Percentiles rank a stretch among this genome's conserved stretches.
Evolutionary conservation across 1,139 yeast genomes (phyloP).

Genomic region (Saccharomycopsis hybrid): DNA sequence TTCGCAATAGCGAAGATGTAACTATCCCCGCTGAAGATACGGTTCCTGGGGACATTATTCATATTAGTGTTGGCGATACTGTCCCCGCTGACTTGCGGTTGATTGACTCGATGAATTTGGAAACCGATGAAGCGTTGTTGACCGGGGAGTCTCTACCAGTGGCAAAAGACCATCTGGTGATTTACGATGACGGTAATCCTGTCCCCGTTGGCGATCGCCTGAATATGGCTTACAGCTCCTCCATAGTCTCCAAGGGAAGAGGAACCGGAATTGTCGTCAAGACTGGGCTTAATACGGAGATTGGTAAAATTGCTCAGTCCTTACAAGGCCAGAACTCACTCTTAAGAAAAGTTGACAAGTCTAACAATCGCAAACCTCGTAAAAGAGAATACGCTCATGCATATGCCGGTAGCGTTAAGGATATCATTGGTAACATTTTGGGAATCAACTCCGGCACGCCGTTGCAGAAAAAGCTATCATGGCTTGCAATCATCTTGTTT

Average conservation of each 20-base stretch:
- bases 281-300: slow-evolving; percentile 69
- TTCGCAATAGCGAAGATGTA: slow-evolving; percentile 54
- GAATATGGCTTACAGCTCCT: slow-evolving; percentile 68
- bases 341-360: slow-evolving; percentile 31
- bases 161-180: slow-evolving; percentile 42
- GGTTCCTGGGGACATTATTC: slow-evolving; percentile 75
- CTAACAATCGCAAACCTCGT: slow-evolving; percentile 32
- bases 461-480: slow-evolving; percentile 46
- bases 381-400: slow-evolving; percentile 47
- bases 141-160: slow-evolving; percentile 81
- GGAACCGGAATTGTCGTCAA: slow-evolving; percentile 62
- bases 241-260: slow-evolving; percentile 71
- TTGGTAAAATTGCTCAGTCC: slow-evolving; percentile 70
- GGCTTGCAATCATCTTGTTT: slow-evolving; percentile 63
- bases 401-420: slow-evolving; percentile 39
- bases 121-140: slow-evolving; percentile 72
- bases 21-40: slow-evolving; percentile 62
- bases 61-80: slow-evolving; percentile 68
- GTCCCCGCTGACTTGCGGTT: slow-evolving; percentile 73
- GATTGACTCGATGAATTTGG: slow-evolving; percentile 57
- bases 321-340: slow-evolving; percentile 37
- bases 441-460: slow-evolving; percentile 80
- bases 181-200: slow-evolving; percentile 34
- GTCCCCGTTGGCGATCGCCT: slow-evolving; percentile 72
- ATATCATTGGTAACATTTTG: slow-evolving; percentile 57